These are phyloP conservation scores for Tricholoma bakamatsutake DNA, from an alignment of 768 basidiomycete species.

Conservation along the genomic window DNA sequence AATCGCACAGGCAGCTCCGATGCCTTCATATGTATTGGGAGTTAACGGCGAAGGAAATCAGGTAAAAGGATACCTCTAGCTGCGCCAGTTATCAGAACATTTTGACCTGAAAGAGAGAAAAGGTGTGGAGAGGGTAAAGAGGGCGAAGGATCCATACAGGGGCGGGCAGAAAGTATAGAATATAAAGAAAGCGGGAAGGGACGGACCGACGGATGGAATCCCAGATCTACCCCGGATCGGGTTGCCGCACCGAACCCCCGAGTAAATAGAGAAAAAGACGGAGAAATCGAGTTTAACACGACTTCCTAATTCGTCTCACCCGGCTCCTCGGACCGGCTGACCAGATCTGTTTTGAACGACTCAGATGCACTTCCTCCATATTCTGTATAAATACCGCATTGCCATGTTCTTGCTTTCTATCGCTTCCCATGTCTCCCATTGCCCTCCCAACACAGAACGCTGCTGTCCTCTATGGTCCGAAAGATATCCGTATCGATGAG, in stretches of 20 bases:
- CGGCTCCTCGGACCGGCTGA: constrained; percentile 3
- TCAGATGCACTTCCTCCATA: constrained; percentile 6
- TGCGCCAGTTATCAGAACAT: constrained; percentile 76
- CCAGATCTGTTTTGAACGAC: constrained; percentile 1
- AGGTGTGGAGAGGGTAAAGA: constrained; percentile 43
- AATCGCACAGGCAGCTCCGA: constrained; percentile 45
- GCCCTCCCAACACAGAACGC: constrained; percentile 56
- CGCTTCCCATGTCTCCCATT: constrained; percentile 29
- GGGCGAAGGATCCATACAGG: constrained; percentile 50
- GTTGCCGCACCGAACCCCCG: constrained; percentile 13
- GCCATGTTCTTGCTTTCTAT: constrained; percentile 11
- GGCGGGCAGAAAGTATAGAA: background rate
- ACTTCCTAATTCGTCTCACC: background rate
- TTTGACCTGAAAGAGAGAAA: constrained; percentile 62
- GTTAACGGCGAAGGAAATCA: background rate
- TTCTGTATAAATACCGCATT: constrained; percentile 13
- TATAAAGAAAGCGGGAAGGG: constrained; percentile 4
- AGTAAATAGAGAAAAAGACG: background rate
- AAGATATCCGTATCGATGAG: constrained; percentile 76
- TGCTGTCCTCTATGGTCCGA: constrained; percentile 78
- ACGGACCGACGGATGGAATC: constrained; percentile 2
- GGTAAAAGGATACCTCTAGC: constrained; percentile 48
- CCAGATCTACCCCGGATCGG: constrained; percentile 10
- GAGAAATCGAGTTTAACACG: constrained; percentile 6
- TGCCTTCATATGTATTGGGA: constrained; percentile 26